Evolutionary conservation across 352 stramenopile genomes (phyloP).

Genomic region (Phytophthora lateralis): DNA sequence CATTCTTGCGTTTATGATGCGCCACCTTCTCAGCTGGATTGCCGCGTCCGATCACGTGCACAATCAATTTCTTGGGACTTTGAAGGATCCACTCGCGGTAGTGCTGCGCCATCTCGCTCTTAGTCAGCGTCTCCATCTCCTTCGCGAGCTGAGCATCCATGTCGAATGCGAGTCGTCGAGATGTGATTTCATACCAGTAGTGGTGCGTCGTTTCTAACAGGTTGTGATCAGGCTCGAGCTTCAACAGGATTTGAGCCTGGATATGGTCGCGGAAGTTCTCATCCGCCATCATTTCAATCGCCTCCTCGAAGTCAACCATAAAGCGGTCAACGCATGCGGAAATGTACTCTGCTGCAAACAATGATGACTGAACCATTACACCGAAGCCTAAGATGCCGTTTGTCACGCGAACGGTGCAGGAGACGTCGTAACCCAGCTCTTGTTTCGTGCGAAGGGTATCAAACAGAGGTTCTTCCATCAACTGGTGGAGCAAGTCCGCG

Average conservation of each 20-base stretch:
- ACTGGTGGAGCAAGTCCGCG: constrained; percentile 81
- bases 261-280: constrained; percentile 84
- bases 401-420: constrained; percentile 82
- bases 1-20: constrained; percentile 39
- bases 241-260: constrained; percentile 78
- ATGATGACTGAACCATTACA: constrained; percentile 85
- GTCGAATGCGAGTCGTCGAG: constrained; percentile 70
- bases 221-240: constrained; percentile 82
- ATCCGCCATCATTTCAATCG: constrained; percentile 69
- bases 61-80: constrained; percentile 62
- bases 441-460: constrained; percentile 89
- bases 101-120: constrained; percentile 60
- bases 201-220: constrained; percentile 76
- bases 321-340: constrained; percentile 70
- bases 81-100: constrained; percentile 74
- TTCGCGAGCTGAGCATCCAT: constrained; percentile 75
- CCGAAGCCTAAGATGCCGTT: constrained; percentile 84
- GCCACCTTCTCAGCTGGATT: constrained; percentile 45
- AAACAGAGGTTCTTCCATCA: constrained; percentile 92
- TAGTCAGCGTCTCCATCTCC: constrained; percentile 71
- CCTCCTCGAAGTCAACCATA: constrained; percentile 77
- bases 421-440: constrained; percentile 90
- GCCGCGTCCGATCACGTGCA: constrained; percentile 69
- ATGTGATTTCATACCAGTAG: constrained; percentile 85
- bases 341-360: constrained; percentile 74